Conservation (phyloP, 352 stramenopile genomes). For the Globisporangium apiculatum region DNA sequence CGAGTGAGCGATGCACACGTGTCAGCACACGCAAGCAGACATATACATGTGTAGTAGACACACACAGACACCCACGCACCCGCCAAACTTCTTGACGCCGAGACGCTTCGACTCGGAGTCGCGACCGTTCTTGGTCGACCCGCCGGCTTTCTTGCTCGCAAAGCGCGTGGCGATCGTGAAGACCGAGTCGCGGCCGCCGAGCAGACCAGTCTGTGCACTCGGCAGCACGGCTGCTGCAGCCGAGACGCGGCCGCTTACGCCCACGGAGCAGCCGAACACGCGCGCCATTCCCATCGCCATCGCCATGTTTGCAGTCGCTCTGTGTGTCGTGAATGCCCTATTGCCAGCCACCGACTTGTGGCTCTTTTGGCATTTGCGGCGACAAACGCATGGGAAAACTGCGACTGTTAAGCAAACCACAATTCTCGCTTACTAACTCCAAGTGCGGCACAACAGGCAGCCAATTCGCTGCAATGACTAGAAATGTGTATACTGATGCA, state of each 20-base stretch:
- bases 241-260: constrained; percentile 18
- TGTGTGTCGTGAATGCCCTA: neutral
- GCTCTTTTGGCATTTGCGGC: neutral
- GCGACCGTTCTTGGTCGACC: constrained; percentile 96
- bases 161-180: constrained; percentile 51
- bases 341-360: neutral
- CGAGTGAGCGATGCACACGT: neutral
- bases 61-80: constrained; percentile 27
- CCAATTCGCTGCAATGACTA: too few relatives aligned
- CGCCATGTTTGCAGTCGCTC: constrained; percentile 44
- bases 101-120: constrained; percentile 96
- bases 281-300: constrained; percentile 72
- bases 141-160: constrained; percentile 96
- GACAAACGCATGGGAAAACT: neutral
- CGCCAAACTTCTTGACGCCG: constrained; percentile 96
- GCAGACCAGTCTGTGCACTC: constrained; percentile 7
- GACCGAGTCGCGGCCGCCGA: constrained; percentile 25
- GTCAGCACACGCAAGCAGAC: neutral
- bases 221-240: constrained; percentile 5
- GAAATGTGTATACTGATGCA: too few relatives aligned
- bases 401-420: too few relatives aligned
- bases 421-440: too few relatives aligned
- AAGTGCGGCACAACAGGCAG: too few relatives aligned
- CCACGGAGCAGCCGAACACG: constrained; percentile 33
- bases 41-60: neutral